Base-by-base conservation (phyloP, 2,329 filamentous ascomycete genomes). In the Penicillium sp. region DNA sequence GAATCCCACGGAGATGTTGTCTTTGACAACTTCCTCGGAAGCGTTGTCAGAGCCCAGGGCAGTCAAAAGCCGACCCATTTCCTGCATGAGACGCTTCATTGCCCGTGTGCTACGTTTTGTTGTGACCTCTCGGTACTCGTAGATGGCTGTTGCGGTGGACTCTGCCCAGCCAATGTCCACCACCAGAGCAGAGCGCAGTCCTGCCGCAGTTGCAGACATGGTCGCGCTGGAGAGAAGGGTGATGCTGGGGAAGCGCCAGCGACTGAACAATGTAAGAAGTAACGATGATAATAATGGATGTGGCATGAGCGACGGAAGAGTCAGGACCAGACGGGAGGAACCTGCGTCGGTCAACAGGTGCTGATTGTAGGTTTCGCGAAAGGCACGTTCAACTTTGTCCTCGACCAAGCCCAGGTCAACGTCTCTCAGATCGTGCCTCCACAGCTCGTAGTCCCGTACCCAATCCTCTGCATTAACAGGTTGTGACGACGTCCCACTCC, bases 121-220 rank as follows among this genome's bases (percentile, higher is more conserved):
- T 13, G 79, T 77, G 1, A 95, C 82, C 66, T 95, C 90, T 46
- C 88, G 84, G 67, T 90, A 95, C 71, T 98, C 93, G 65, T 91
- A 97, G 6, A 97, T 79, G 5, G 85, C 87, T 0, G 89, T 95
- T 20, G 95, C 81, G 0, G 86, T 80, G 0, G 91, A 95, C 69
- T 97, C 93, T 37, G 84, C 80, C 93, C 93, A 98, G 38, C 92
- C 93, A 52, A 98, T 79, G 64, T 98, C 90, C 32, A 98, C 78
- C 0, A 97, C 82, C 37, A 98, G 70, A 1, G 86, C 89, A n/a
- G 88, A 89, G 12, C 93, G 83, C 35, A 95, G 75, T 0, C 93
- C 93, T 5, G 91, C 90, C 6, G 86, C 87, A 3, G 91, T 81
- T 6, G 86, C 77, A 1, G 83, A 78, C 70, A 93, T 85, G 18